Percentiles rank a stretch among this genome's conserved stretches.
These are phyloP conservation scores for Pirum gemmata DNA, from an alignment of 78 protist species.

Conservation along the genomic window DNA sequence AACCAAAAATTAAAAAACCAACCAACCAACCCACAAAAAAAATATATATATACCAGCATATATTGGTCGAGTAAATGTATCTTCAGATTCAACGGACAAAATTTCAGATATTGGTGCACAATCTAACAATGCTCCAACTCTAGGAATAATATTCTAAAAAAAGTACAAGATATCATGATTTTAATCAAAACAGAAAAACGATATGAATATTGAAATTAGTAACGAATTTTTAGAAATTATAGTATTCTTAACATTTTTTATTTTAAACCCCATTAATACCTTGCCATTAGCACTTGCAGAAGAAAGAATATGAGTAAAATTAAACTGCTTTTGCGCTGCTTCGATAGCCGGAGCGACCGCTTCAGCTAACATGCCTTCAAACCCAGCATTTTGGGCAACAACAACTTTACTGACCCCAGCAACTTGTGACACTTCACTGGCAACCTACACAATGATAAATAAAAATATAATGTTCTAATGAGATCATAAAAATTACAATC, in stretches of 20 bases:
- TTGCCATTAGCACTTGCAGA: conserved; percentile 74
- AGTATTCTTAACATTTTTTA: not conserved
- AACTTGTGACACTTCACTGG: conserved; percentile 51
- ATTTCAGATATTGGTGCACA: conserved; percentile 70
- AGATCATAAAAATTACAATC: no score
- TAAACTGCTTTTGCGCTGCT: conserved; percentile 31
- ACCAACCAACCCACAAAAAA: not conserved
- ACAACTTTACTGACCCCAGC: conserved; percentile 70
- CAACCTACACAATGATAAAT: conserved; percentile 28
- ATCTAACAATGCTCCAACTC: not conserved
- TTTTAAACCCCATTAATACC: conserved; percentile 2
- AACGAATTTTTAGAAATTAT: not conserved
- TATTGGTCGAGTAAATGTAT: conserved; percentile 85
- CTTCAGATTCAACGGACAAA: conserved; percentile 54
- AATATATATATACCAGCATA: conserved; percentile 76
- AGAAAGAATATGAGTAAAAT: conserved; percentile 72
- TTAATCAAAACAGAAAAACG: not conserved
- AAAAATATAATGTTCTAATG: not conserved
- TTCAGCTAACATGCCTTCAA: conserved; percentile 69
- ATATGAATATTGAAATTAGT: not conserved
- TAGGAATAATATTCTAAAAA: conserved; percentile 2
- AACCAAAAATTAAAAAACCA: no score
- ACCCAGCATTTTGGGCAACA: conserved; percentile 48
- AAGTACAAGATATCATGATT: not conserved
- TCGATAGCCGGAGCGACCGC: conserved; percentile 56